Base-by-base conservation (phyloP, 176 grass and related monocot species). In the Urochloa ruziziensis region DNA sequence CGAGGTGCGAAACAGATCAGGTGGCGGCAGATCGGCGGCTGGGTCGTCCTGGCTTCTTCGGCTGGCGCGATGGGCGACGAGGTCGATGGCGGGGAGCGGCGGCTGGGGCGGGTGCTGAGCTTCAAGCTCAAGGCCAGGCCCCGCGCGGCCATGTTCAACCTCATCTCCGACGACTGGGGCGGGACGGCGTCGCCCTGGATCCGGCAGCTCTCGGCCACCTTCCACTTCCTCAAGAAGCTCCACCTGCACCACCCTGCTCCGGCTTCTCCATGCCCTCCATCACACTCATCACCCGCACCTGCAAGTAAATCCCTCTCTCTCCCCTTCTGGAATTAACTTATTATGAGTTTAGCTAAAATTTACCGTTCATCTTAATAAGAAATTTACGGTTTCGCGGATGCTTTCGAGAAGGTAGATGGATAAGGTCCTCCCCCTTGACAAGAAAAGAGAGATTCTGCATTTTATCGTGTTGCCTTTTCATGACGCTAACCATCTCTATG, bases 141-240 rank as follows among this genome's bases (percentile, higher is more conserved):
- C 36, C 85, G 96, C 21, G 96, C 96, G 37, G 83, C 96, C 74
- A 99, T 99, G 96, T 99, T 94, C 83, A 94, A 99, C 78, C 93
- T 99, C 83, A 96, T 99, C 80, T 81, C 91, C 30, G 87, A 91
- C 30, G 89, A 93, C 87, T 99, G 96, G 96, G 96, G 96, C 6
- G 96, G 96, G 6, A 86, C 89, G 28, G 96, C 93, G 19, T 62
- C 85, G 51, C 93, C 91, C 6, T 99, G 96, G 96, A 79, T 99
- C 73, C 64, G 23, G 12, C 62, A 89, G 74, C 85, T 98, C 43
- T 85, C 91, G 40, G 78, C 67, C 29, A 90, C 89, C 74, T 96
- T 99, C 85, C 57, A 66, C 30, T 90, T 78, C 78, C 96, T 99
- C 51, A 92, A 93, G 80, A 82, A 81, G 68, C 89, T 99, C 49